Evolutionary conservation across 2,329 filamentous ascomycete species (phyloP).

Genomic region (Fusarium sp.): DNA sequence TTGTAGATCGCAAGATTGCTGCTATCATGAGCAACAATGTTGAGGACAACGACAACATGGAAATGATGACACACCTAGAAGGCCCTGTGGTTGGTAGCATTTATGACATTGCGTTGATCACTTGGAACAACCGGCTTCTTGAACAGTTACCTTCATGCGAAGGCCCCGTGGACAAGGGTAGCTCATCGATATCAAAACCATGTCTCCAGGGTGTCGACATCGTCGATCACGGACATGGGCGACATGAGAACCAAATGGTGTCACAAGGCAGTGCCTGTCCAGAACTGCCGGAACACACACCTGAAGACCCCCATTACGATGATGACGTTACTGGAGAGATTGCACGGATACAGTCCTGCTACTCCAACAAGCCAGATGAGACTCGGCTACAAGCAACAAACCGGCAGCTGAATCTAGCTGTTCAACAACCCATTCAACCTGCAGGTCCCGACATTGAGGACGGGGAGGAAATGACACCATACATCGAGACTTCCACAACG

Average conservation of each 20-base stretch:
- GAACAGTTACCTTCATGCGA: constrained; percentile 20
- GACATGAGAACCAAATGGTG: neutral
- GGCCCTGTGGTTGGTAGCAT: constrained; percentile 80
- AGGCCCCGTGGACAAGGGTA: neutral
- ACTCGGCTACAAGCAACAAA: constrained; percentile 68
- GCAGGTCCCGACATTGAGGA: constrained; percentile 65
- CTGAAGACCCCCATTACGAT: constrained; percentile 73
- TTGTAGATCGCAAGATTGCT: constrained; percentile 78
- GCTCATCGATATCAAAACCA: neutral
- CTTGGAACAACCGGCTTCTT: constrained; percentile 71
- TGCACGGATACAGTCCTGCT: constrained; percentile 66
- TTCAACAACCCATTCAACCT: constrained; percentile 59
- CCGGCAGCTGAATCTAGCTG: constrained; percentile 73
- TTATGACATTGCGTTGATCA: constrained; percentile 79
- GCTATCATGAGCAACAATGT: constrained; percentile 84
- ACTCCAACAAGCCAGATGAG: constrained; percentile 62
- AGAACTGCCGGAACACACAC: constrained; percentile 63
- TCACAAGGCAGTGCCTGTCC: neutral
- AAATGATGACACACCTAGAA: constrained; percentile 83
- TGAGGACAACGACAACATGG: constrained; percentile 80
- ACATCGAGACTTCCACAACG: constrained; percentile 57
- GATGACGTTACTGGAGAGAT: constrained; percentile 69
- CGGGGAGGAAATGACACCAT: constrained; percentile 72
- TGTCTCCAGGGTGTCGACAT: neutral
- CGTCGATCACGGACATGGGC: neutral